Evolutionary conservation across 2,329 filamentous ascomycete genomes (phyloP).

Genomic region (Lomentospora prolificans): DNA sequence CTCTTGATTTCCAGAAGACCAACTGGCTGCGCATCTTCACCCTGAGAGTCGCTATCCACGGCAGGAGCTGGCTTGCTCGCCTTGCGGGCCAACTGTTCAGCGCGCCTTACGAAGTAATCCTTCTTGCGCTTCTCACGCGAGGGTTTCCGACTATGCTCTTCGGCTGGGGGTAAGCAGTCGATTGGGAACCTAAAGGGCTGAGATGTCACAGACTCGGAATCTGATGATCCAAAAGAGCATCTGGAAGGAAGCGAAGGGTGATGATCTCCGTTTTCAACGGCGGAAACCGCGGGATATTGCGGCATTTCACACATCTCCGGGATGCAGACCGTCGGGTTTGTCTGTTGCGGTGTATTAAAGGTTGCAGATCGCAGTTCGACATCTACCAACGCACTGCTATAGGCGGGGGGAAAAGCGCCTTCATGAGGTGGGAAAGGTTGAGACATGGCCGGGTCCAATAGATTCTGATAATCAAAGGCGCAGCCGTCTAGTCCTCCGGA

Average conservation of each 20-base stretch:
- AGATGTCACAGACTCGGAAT: neutral
- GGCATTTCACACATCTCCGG: neutral
- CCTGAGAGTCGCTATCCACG: neutral
- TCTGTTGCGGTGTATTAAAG: neutral
- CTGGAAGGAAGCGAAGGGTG: neutral
- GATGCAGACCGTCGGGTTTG: neutral
- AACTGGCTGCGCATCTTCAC: neutral
- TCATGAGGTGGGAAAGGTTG: neutral
- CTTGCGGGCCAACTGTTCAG: neutral
- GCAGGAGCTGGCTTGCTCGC: neutral
- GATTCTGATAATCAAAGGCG: neutral
- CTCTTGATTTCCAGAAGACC: constrained; percentile 11
- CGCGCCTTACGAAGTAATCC: neutral
- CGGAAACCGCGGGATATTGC: neutral
- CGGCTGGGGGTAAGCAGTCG: neutral
- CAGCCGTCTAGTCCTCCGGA: neutral
- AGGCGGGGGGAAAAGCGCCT: neutral
- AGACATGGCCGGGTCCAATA: neutral
- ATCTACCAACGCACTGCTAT: neutral
- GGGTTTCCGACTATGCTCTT: neutral
- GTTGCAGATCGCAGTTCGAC: neutral
- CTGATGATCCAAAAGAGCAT: neutral
- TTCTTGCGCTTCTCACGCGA: neutral
- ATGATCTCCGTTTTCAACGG: neutral
- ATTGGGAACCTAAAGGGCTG: neutral